Evolutionary conservation across 768 basidiomycete genomes (phyloP).

Genomic region (Lentinula raphanica): DNA sequence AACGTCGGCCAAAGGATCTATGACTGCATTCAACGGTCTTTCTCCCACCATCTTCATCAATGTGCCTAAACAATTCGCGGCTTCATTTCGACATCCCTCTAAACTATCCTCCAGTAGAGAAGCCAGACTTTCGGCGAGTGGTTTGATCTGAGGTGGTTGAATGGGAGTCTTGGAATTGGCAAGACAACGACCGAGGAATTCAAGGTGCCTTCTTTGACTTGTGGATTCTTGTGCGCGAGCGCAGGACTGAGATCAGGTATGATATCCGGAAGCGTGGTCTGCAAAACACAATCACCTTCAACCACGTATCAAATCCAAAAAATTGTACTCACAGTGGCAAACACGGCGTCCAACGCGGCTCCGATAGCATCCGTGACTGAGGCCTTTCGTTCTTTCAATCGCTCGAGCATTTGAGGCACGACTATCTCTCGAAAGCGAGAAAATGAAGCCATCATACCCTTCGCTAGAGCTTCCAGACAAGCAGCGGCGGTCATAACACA

Average conservation of each 20-base stretch:
- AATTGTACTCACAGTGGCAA: constrained; percentile 58
- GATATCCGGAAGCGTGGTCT: constrained; percentile 80
- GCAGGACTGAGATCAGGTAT: constrained; percentile 76
- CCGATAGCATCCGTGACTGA: constrained; percentile 89
- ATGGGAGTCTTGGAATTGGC: constrained; percentile 66
- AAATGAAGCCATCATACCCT: constrained; percentile 72
- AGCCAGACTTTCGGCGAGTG: constrained; percentile 71
- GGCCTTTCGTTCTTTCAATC: constrained; percentile 90
- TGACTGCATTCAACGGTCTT: constrained; percentile 76
- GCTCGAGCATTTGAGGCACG: constrained; percentile 75
- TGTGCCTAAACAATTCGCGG: constrained; percentile 82
- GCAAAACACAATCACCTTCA: not conserved
- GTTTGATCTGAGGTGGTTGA: constrained; percentile 71
- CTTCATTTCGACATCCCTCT: constrained; percentile 85
- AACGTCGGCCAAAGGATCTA: constrained; percentile 83
- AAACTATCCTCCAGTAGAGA: constrained; percentile 79
- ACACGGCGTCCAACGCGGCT: constrained; percentile 83
- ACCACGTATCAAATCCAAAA: not conserved
- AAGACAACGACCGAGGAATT: constrained; percentile 79
- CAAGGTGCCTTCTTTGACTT: constrained; percentile 89
- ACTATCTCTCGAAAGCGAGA: constrained; percentile 66
- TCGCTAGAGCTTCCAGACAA: constrained; percentile 81
- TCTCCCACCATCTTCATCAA: constrained; percentile 98
- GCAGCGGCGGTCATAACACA: constrained; percentile 88
- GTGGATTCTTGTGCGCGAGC: constrained; percentile 88